Conservation (phyloP, 2,329 filamentous ascomycete species). For the Tolypocladium album region DNA sequence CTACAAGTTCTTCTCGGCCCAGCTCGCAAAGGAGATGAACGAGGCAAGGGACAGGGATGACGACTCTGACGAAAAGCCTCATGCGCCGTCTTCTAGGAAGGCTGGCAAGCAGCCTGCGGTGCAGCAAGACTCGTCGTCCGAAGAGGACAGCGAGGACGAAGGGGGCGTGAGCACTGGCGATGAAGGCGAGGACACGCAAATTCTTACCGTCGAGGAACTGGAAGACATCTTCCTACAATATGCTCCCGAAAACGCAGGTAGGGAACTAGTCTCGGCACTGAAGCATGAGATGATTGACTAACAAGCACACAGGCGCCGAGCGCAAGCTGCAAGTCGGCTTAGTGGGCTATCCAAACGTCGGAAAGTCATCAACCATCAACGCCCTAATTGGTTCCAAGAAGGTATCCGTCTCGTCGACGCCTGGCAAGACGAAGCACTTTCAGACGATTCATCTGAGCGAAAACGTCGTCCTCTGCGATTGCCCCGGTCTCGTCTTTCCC, state of each 20-base stretch:
- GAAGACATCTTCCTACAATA: slow-evolving; percentile 80
- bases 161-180: slow-evolving; percentile 9
- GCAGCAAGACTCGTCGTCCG: slow-evolving; percentile 10
- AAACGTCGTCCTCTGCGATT: slow-evolving; percentile 88
- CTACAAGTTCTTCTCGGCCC: slow-evolving; percentile 94
- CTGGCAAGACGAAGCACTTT: slow-evolving; percentile 98
- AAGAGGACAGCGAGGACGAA: slow-evolving; percentile 23
- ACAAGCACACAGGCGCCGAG: slow-evolving; percentile 26
- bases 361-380: slow-evolving; percentile 99
- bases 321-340: slow-evolving; percentile 80
- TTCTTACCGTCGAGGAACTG: slow-evolving; percentile 85
- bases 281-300: neutral
- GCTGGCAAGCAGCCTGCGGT: slow-evolving; percentile 13
- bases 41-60: slow-evolving; percentile 55
- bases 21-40: slow-evolving; percentile 79
- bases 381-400: slow-evolving; percentile 97
- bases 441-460: slow-evolving; percentile 94
- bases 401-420: slow-evolving; percentile 93
- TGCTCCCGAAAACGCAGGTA: slow-evolving; percentile 42
- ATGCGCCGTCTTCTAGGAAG: slow-evolving; percentile 13
- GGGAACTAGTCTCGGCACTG: slow-evolving; percentile 7
- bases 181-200: slow-evolving; percentile 54
- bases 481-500: slow-evolving; percentile 94
- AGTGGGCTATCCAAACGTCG: slow-evolving; percentile 96
- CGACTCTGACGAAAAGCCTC: slow-evolving; percentile 26